A percentile compares a stretch with the other conserved stretches of the same genome.
phyloP scores from a whole-genome alignment of 2,329 filamentous ascomycete genomes.

The Didymella segeticola region DNA sequence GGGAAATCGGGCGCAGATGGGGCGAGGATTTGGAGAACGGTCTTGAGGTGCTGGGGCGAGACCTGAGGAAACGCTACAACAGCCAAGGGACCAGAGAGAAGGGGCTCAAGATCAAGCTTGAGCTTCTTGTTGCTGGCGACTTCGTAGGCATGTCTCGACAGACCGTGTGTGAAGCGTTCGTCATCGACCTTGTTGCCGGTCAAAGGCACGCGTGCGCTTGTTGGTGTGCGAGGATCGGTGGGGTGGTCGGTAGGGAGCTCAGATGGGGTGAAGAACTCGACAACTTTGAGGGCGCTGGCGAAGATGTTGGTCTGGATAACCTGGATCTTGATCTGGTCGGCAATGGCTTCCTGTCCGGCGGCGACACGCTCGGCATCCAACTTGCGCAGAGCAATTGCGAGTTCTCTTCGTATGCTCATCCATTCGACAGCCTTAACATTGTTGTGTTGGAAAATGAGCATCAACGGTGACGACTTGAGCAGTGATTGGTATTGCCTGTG shows the following conservation, averaged over 20 bases:
- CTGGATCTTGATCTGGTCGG: slow-evolving; percentile 74
- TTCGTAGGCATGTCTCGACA: slow-evolving; percentile 63
- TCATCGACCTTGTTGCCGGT: slow-evolving; percentile 52
- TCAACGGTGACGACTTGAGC: slow-evolving; percentile 81
- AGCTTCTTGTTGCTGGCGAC: slow-evolving; percentile 58
- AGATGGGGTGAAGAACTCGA: slow-evolving; percentile 73
- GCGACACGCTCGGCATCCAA: slow-evolving; percentile 74
- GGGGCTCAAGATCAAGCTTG: slow-evolving; percentile 70
- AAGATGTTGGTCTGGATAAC: slow-evolving; percentile 91
- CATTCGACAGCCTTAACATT: slow-evolving; percentile 78
- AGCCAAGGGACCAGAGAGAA: slow-evolving; percentile 83
- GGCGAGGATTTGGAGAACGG: slow-evolving; percentile 77
- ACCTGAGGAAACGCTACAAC: slow-evolving; percentile 81
- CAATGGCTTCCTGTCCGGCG: slow-evolving; percentile 58
- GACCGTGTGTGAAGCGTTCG: slow-evolving; percentile 63
- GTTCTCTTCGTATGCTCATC: slow-evolving; percentile 73
- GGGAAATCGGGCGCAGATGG: slow-evolving; percentile 75
- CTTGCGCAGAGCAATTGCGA: slow-evolving; percentile 66
- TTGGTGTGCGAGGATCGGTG: slow-evolving; percentile 42
- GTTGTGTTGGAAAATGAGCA: slow-evolving; percentile 86
- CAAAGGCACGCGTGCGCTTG: slow-evolving; percentile 43
- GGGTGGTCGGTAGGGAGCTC: slow-evolving; percentile 29
- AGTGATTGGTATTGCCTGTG: slow-evolving; percentile 86
- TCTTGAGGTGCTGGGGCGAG: slow-evolving; percentile 82
- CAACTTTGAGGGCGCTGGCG: slow-evolving; percentile 79